Evolutionary conservation across 768 basidiomycete genomes (phyloP), one percentile per base, ranked within the genome.

Genomic region (Artomyces pyxidatus): DNA sequence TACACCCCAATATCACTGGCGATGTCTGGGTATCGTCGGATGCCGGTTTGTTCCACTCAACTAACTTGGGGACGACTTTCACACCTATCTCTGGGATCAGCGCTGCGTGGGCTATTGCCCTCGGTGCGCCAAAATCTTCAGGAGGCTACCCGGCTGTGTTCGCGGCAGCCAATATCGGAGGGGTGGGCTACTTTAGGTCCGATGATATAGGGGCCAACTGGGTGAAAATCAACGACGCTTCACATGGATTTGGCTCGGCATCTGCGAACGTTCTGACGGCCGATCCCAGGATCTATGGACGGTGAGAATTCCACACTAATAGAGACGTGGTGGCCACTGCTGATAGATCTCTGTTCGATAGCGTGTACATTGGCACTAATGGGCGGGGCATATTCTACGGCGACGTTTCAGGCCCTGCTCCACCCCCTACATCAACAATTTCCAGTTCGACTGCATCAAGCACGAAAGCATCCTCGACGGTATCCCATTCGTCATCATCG

Each of bases 21-120:
- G 80, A 83, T 58, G 66, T 83, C 27, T 83, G 80, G 79, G 78
- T 82, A 2, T 79, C 78, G 1, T 75, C 80, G 2, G 77, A 79
- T 60, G 69, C 63, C 70, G 70, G 70, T 19, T 63, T 83, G 23
- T 81, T 76, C 73, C 78, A 80, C 60, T 76, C 77, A 1, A 76
- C 74, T 11, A 64, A 80, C 61, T 67, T 58, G 14, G 80, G 80
- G 0, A 58, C 70, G 0, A 66, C 73, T 3, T 79, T 80, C 61
- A 65, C 67, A n/a, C 56, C 72, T 6, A 60, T 80, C 39, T 56
- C 72, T 14, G 74, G 72, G 1, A 62, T 78, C 37, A 66, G 67
- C 6, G 64, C 73, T 52, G 78, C 78, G 1, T 82, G 78, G 78
- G 72, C 72, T 7, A 73, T 81, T 32, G 76, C 76, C 17, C 68